Evolutionary conservation across 73 alveolate species (phyloP).

Genomic region (Effrenium voratum): DNA sequence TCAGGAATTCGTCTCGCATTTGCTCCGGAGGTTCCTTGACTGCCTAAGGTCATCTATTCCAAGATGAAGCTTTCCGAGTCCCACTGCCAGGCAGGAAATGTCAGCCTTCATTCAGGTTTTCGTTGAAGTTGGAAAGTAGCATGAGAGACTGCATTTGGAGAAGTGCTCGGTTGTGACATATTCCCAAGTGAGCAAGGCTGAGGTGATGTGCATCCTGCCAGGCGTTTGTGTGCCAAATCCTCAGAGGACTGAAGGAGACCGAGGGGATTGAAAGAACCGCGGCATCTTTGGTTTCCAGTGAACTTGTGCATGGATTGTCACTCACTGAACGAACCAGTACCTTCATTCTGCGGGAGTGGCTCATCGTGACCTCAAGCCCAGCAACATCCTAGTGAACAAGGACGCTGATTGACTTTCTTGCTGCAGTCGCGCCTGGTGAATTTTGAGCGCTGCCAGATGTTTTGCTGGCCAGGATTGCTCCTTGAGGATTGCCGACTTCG

Average conservation of each 20-base stretch:
- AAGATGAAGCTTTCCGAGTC: constrained; percentile 89
- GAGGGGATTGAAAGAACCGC: neutral
- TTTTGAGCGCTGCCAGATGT: neutral
- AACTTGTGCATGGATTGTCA: neutral
- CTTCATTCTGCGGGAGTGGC: constrained; percentile 94
- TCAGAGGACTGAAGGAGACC: constrained; percentile 70
- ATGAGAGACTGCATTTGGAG: no score
- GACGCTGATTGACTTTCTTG: neutral
- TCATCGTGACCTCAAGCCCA: constrained; percentile 90
- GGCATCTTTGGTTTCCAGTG: no score
- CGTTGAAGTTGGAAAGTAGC: no score
- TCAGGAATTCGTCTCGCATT: neutral
- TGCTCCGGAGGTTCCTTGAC: neutral
- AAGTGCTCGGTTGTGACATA: no score
- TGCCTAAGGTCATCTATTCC: constrained; percentile 55
- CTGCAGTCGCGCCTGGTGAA: neutral
- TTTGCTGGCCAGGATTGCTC: constrained; percentile 56
- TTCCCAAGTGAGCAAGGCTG: neutral
- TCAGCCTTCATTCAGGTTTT: neutral
- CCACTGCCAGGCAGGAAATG: constrained; percentile 56
- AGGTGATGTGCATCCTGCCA: neutral
- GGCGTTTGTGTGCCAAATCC: constrained; percentile 88
- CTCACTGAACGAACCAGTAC: constrained; percentile 13
- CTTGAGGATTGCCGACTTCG: constrained; percentile 80
- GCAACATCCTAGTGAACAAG: constrained; percentile 85